Conservation (phyloP, 495 filamentous ascomycete genomes). For the Lindgomyces ingoldianus region DNA sequence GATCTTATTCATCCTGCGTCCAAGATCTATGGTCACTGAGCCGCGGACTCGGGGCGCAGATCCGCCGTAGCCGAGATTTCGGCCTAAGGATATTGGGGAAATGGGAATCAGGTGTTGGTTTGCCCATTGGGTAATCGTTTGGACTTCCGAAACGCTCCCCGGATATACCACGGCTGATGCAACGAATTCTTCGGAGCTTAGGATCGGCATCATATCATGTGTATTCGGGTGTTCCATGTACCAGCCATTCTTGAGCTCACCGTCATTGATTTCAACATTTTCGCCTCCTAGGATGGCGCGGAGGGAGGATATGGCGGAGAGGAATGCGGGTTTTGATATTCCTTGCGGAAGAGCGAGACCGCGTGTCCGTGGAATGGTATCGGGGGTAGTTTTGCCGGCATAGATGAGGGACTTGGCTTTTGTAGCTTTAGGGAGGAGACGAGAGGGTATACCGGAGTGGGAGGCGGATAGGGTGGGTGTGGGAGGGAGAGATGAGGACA, state of each 20-base stretch:
- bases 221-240: conserved; percentile 36
- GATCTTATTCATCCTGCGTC: conserved; percentile 38
- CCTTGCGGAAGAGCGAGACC: conserved; percentile 28
- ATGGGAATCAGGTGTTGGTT: conserved; percentile 28
- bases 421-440: conserved; percentile 27
- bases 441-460: conserved; percentile 22
- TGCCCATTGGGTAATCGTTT: conserved; percentile 20
- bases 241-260: conserved; percentile 27
- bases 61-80: conserved; percentile 31
- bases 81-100: conserved; percentile 18
- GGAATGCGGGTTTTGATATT: conserved; percentile 14
- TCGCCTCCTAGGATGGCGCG: not conserved
- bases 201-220: conserved; percentile 32
- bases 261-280: conserved; percentile 22
- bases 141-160: conserved; percentile 16
- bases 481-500: not conserved
- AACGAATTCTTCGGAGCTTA: conserved; percentile 25
- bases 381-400: conserved; percentile 18
- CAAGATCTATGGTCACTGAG: conserved; percentile 27
- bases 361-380: not conserved
- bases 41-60: conserved; percentile 27
- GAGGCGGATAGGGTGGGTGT: conserved; percentile 17
- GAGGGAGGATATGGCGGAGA: conserved; percentile 14
- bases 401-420: conserved; percentile 25
- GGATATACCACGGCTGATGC: conserved; percentile 23